Base-by-base conservation (phyloP, 352 stramenopile genomes). In the Globisporangium acanthophoron region DNA sequence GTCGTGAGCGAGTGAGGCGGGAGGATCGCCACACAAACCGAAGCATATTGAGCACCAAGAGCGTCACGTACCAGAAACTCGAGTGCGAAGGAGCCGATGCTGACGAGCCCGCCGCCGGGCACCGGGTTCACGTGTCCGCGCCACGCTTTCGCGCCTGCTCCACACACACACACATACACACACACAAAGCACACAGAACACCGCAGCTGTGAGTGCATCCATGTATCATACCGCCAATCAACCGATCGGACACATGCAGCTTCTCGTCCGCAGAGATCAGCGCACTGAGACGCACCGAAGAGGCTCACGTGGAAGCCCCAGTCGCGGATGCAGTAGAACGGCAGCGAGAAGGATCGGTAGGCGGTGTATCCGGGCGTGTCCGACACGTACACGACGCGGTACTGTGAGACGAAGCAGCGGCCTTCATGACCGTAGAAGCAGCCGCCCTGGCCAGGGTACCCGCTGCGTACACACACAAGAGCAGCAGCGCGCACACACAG, bases 381-480 rank as follows among this genome's bases (percentile, higher is more conserved):
- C 24, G 80, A 80, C 18, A 92, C 78, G 43, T 80, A 88, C 18
- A 92, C 83, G 33, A 83, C 55, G 37, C 83, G 78, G 62, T 92
- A 92, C 60, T 92, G 83, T 16, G 83, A 92, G 18, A 90, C 67
- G 59, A 84, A 90, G 58, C 80, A 90, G 41, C 71, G 65, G 6
- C 83, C 83, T 66, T 83, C 62, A 29, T 78, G 71, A 20, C 83
- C 75, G 58, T 88, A 90, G 65, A 90, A 92, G 63, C 80, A 92
- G 46, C 83, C 80, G 54, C 83, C 83, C 63, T 90, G 72, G n/a
- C 83, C 83, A 24, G 83, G 83, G 62, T 92, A 92, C 6, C 83
- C 80, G 67, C 83, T 92, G 47, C 31, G 27, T 12, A 29, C 37
- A 29, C 31, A n/a, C 0, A 33, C 12, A 16, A 51, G 7, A 43